Base-by-base conservation (phyloP, 495 filamentous ascomycete species). In the Geopyxis carbonaria region DNA sequence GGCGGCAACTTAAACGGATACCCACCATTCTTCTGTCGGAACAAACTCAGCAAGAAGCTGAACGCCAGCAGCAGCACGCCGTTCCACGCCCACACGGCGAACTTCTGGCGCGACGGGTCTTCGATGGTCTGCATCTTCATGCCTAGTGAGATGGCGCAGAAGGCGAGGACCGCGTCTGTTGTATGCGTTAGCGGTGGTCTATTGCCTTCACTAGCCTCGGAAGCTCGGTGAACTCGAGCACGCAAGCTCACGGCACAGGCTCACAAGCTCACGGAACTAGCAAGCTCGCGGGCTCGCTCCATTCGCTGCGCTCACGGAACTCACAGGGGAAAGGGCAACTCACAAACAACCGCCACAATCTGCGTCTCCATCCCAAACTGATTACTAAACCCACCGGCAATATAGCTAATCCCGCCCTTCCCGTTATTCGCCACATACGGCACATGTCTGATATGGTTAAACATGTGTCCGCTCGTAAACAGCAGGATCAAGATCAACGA, bases 401-500 rank as follows among this genome's bases (percentile, higher is more conserved):
- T 87, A 59, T 95, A 99, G 54, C 63, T 78, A 28, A 95, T 70
- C 2, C 84, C 85, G 5, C 91, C 91, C 31, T 67, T 70, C 4
- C 81, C 83, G 60, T 95, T 77, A 15, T 76, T 80, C 24, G 75
- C 72, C 32, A 95, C 82, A 53, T 99, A 99, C n/a, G 89, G 87
- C 0, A 89, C 84, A 53, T 85, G 85, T 40, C 89, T 70, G 55
- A 99, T 99, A 49, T 95, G 89, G 60, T 95, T 95, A 69, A 86
- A 99, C 89, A 99, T 97, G 57, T 95, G 85, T 10, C 91, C 89
- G 46, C 76, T 84, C 23, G 81, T 95, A 63, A 99, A 99, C 22
- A 99, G 64, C 29, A 99, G 72, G 42, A 99, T 83, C 5, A 73
- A 69, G 47, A 99, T 81, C 36, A 99, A 63, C 55, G 80, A 87